These are phyloP conservation scores for Withania somnifera DNA, from an alignment of 305 asterid genomes.

Conservation along the genomic window DNA sequence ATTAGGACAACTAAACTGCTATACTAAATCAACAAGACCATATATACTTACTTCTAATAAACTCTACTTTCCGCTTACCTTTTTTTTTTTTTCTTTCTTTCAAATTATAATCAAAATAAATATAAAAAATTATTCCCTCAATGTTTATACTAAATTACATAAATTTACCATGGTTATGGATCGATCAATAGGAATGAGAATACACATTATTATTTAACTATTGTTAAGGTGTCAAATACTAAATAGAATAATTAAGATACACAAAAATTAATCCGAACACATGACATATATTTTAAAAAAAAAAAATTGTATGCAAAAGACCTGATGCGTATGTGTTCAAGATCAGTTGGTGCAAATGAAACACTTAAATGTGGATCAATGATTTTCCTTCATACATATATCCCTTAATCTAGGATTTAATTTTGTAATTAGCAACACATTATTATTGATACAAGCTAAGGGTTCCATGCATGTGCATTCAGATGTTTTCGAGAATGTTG, in stretches of 20 bases:
- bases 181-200: too few relatives aligned
- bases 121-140: too few relatives aligned
- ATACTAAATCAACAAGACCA: not conserved
- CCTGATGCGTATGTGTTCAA: not conserved
- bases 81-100: not conserved
- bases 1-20: conserved; percentile 26
- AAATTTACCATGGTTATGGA: not conserved
- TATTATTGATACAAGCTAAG: too few relatives aligned
- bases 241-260: not conserved
- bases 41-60: not conserved
- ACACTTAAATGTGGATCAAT: not conserved
- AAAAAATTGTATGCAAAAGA: too few relatives aligned
- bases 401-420: too few relatives aligned
- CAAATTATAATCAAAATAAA: not conserved
- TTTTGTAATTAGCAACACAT: too few relatives aligned
- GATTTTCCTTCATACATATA: not conserved
- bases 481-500: too few relatives aligned
- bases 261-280: not conserved
- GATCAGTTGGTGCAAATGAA: not conserved
- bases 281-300: too few relatives aligned
- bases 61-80: not conserved
- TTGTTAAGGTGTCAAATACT: not conserved
- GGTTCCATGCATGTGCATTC: too few relatives aligned
- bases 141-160: too few relatives aligned
- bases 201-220: too few relatives aligned